Conservation (phyloP, 2,329 filamentous ascomycete genomes). For the Orbilia ellipsospora region DNA sequence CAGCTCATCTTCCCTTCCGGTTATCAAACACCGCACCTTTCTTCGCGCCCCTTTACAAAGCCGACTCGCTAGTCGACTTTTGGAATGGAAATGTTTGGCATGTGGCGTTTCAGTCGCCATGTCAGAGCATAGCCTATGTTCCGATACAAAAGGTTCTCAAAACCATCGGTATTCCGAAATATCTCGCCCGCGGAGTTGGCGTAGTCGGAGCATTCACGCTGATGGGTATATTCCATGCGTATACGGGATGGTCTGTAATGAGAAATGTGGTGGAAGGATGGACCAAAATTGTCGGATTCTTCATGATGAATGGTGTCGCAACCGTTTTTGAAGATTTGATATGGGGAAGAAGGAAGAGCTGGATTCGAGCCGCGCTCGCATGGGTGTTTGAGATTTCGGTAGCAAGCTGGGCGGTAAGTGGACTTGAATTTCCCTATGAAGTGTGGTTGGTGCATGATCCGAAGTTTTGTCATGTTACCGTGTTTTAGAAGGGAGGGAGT, state of each 20-base stretch:
- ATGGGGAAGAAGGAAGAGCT: conserved; percentile 58
- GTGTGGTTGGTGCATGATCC: conserved; percentile 56
- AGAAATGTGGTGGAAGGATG: conserved; percentile 40
- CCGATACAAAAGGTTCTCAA: conserved; percentile 38
- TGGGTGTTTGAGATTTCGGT: conserved; percentile 59
- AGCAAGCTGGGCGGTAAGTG: conserved; percentile 59
- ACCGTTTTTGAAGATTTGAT: conserved; percentile 58
- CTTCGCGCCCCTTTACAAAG: conserved; percentile 45
- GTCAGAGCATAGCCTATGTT: conserved; percentile 36
- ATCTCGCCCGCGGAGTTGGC: conserved; percentile 35
- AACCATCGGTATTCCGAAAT: conserved; percentile 18
- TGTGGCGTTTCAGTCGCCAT: conserved; percentile 53
- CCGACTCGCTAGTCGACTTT: conserved; percentile 50
- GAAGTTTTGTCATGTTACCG: conserved; percentile 45
- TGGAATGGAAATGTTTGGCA: conserved; percentile 54
- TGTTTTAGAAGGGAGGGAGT: conserved; percentile 33
- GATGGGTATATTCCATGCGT: conserved; percentile 52
- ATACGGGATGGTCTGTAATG: conserved; percentile 49
- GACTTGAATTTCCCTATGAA: conserved; percentile 57
- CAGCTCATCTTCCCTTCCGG: conserved; percentile 39
- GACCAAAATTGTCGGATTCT: conserved; percentile 45
- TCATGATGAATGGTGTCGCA: conserved; percentile 44
- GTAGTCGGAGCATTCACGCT: conserved; percentile 47
- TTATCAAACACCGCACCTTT: conserved; percentile 32
- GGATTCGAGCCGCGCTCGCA: conserved; percentile 58